A percentile compares a stretch with the other conserved stretches of the same genome.
These are phyloP conservation scores for Yarrowia porcina DNA, from an alignment of 805 yeast genomes.

Conservation along the genomic window DNA sequence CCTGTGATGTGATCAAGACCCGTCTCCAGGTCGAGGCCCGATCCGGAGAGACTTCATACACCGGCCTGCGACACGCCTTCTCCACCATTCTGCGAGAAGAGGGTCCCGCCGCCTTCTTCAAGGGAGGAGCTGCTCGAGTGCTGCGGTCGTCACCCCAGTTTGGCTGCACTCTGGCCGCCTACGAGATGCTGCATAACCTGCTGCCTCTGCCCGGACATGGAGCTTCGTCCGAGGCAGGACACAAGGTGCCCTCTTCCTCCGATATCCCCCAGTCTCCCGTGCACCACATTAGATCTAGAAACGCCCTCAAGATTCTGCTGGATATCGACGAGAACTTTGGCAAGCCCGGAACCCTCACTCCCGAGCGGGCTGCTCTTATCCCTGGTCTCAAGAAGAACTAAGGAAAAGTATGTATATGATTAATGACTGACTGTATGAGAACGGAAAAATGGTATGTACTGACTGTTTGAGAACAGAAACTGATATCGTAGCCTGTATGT, in stretches of 20 bases:
- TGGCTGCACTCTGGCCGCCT: conserved; percentile 96
- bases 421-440: conserved; percentile 19
- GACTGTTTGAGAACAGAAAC: too few relatives aligned
- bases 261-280: conserved; percentile 35
- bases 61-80: conserved; percentile 75
- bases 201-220: conserved; percentile 58
- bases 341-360: conserved; percentile 37
- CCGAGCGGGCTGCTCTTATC: conserved; percentile 31
- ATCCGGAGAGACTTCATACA: conserved; percentile 71
- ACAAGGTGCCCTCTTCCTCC: conserved; percentile 41
- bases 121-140: conserved; percentile 95
- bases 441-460: too few relatives aligned
- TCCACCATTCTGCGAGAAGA: conserved; percentile 73
- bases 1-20: conserved; percentile 95
- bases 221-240: conserved; percentile 44
- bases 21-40: conserved; percentile 83
- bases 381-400: conserved; percentile 28
- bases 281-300: conserved; percentile 42
- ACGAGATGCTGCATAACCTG: conserved; percentile 78
- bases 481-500: too few relatives aligned
- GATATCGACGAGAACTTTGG: conserved; percentile 48
- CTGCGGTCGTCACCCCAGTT: conserved; percentile 95
- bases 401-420: background rate
- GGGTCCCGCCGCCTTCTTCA: conserved; percentile 81
- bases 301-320: conserved; percentile 43